Conservation (phyloP, 78 protist genomes). For the Dictyostelium purpureum region DNA sequence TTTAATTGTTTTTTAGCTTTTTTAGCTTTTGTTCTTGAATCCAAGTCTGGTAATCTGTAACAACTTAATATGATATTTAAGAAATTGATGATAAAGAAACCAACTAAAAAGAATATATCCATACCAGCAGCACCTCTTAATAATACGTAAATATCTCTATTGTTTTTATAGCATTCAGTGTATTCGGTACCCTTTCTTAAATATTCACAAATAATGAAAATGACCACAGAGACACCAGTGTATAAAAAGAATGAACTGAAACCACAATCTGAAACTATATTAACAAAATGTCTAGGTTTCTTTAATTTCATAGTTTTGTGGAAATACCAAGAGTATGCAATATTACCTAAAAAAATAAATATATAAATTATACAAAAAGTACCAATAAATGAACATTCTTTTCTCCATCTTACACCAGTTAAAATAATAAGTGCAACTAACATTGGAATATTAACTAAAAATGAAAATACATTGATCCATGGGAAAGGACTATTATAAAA, state of each 20-base stretch:
- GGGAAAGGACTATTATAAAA: constrained; percentile 40
- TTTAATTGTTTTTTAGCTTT: no score
- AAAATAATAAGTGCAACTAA: neutral
- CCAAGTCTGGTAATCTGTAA: neutral
- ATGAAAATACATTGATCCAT: constrained; percentile 42
- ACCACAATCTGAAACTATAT: constrained; percentile 30
- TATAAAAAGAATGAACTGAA: constrained; percentile 41
- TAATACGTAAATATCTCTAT: constrained; percentile 8
- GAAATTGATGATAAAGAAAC: constrained; percentile 35
- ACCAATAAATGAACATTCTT: constrained; percentile 28
- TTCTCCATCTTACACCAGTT: constrained; percentile 33
- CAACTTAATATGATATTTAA: constrained; percentile 41
- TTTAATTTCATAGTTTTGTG: constrained; percentile 25
- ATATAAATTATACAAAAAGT: constrained; percentile 28
- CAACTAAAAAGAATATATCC: constrained; percentile 62
- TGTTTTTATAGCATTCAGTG: constrained; percentile 53
- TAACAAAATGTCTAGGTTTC: constrained; percentile 6
- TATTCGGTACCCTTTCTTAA: constrained; percentile 57
- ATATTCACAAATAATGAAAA: constrained; percentile 51
- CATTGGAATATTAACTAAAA: constrained; percentile 50
- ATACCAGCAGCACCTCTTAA: constrained; percentile 56
- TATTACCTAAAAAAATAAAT: constrained; percentile 20
- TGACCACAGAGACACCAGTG: constrained; percentile 6
- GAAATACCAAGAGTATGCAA: constrained; percentile 23
- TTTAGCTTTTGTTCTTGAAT: neutral